Conservation (phyloP, 2,329 filamentous ascomycete genomes). For the Aspergillus sp. region DNA sequence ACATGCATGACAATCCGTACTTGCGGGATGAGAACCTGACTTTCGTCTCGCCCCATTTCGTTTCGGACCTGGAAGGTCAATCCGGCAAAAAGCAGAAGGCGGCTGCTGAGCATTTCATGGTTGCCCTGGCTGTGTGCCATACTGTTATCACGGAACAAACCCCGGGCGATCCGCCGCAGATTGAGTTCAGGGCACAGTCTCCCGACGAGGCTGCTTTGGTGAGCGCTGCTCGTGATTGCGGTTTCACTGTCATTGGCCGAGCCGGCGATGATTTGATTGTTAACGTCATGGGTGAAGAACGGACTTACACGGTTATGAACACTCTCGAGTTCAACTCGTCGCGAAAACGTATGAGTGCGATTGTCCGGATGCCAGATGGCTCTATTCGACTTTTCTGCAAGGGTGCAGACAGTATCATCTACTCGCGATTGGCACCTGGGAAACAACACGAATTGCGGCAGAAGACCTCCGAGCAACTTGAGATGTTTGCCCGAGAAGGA, state of each 20-base stretch:
- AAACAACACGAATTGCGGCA: constrained; percentile 78
- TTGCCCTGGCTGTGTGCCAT: constrained; percentile 90
- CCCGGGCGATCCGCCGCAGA: constrained; percentile 82
- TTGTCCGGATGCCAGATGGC: constrained; percentile 87
- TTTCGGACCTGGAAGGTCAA: constrained; percentile 71
- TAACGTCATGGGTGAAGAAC: constrained; percentile 80
- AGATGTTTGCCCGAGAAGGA: constrained; percentile 94
- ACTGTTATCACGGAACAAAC: constrained; percentile 87
- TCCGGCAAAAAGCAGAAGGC: constrained; percentile 68
- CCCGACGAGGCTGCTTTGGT: constrained; percentile 94
- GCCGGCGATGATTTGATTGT: constrained; percentile 74
- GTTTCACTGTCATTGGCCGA: constrained; percentile 82
- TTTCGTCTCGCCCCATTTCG: constrained; percentile 85
- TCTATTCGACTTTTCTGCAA: constrained; percentile 92
- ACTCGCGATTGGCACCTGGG: constrained; percentile 76
- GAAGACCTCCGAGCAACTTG: constrained; percentile 84
- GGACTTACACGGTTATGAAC: constrained; percentile 80
- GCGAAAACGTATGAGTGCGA: constrained; percentile 95
- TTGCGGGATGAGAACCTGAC: constrained; percentile 83
- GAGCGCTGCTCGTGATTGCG: constrained; percentile 87
- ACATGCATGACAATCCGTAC: constrained; percentile 82
- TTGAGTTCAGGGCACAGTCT: constrained; percentile 94
- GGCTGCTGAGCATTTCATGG: constrained; percentile 86
- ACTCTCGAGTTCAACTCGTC: constrained; percentile 97
- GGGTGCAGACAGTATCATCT: constrained; percentile 95